Conservation (phyloP, 148 eudicot genomes). For the Amaranthus palmeri region DNA sequence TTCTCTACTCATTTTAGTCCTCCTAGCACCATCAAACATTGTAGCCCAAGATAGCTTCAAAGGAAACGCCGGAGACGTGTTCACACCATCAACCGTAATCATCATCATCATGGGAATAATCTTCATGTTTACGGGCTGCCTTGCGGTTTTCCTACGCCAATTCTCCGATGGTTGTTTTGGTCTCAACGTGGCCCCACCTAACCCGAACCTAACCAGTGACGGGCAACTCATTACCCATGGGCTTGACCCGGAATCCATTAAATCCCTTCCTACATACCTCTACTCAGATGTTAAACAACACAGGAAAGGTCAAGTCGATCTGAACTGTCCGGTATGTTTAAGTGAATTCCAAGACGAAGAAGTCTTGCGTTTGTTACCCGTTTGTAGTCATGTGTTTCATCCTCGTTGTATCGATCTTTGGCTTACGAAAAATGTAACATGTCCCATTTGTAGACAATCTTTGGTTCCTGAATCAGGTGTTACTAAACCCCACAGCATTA, state of each 20-base stretch:
- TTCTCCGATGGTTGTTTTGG: slow-evolving; percentile 32
- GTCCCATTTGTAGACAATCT: slow-evolving; percentile 50
- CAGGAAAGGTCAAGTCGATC: slow-evolving; percentile 35
- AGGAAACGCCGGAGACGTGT: slow-evolving; percentile 17
- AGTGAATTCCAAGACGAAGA: slow-evolving; percentile 48
- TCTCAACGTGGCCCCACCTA: slow-evolving; percentile 12
- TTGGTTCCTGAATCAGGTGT: slow-evolving; percentile 18
- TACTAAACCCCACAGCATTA: slow-evolving; percentile 3
- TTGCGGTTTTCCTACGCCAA: slow-evolving; percentile 35
- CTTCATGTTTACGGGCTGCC: slow-evolving; percentile 32
- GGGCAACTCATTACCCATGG: slow-evolving; percentile 21
- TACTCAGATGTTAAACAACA: slow-evolving; percentile 51
- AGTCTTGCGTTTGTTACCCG: slow-evolving; percentile 48
- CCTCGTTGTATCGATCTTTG: slow-evolving; percentile 44
- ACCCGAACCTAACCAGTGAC: slow-evolving; percentile 12
- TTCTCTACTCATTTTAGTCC: slow-evolving; percentile 3
- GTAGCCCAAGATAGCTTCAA: slow-evolving; percentile 25
- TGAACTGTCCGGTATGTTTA: slow-evolving; percentile 57
- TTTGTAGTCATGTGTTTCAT: slow-evolving; percentile 59
- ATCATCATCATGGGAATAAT: slow-evolving; percentile 26
- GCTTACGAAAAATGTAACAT: slow-evolving; percentile 39
- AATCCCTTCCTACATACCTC: slow-evolving; percentile 42
- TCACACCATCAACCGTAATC: slow-evolving; percentile 30
- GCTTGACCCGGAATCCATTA: slow-evolving; percentile 29
- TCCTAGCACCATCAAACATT: not conserved